Conservation (phyloP, 768 basidiomycete genomes). For the Amylocystis lapponica region DNA sequence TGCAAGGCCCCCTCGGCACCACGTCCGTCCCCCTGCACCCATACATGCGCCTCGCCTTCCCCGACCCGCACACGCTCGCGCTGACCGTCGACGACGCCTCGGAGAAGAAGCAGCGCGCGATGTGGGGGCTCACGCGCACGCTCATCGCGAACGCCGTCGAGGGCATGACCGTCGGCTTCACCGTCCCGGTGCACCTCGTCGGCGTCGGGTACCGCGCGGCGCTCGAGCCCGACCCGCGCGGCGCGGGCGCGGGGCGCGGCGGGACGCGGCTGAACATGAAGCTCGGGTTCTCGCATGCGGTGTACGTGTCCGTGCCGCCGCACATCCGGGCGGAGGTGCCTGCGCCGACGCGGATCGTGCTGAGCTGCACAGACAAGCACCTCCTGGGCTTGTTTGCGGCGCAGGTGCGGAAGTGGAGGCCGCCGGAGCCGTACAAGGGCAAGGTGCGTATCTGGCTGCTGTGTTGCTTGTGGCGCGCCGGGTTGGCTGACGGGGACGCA, state of each 20-base stretch:
- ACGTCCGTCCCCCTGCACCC: conserved; percentile 42
- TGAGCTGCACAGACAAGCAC: conserved; percentile 87
- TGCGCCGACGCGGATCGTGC: conserved; percentile 73
- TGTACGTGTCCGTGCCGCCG: conserved; percentile 75
- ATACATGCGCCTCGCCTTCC: conserved; percentile 36
- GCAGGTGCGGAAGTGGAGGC: conserved; percentile 73
- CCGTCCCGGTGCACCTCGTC: conserved; percentile 79
- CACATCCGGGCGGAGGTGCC: conserved; percentile 80
- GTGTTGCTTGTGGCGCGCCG: no score
- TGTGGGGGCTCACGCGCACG: conserved; percentile 95
- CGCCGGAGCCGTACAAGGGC: conserved; percentile 96
- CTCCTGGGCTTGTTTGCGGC: conserved; percentile 84
- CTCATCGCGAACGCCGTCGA: conserved; percentile 84
- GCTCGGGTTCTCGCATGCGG: conserved; percentile 86
- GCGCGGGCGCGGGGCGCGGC: conserved; percentile 42
- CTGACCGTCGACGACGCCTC: conserved; percentile 51
- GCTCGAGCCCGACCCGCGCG: conserved; percentile 75
- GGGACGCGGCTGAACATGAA: conserved; percentile 82
- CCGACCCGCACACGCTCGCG: conserved; percentile 27
- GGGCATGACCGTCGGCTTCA: conserved; percentile 88
- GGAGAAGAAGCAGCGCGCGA: conserved; percentile 72
- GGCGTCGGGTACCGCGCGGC: conserved; percentile 92
- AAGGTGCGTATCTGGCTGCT: conserved; percentile 56
- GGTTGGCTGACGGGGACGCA: no score
- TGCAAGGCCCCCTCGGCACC: conserved; percentile 55